A percentile compares a stretch with the other conserved stretches of the same genome.
These are phyloP conservation scores for Macrocybe gigantea DNA, from an alignment of 768 basidiomycete species.

Conservation along the genomic window DNA sequence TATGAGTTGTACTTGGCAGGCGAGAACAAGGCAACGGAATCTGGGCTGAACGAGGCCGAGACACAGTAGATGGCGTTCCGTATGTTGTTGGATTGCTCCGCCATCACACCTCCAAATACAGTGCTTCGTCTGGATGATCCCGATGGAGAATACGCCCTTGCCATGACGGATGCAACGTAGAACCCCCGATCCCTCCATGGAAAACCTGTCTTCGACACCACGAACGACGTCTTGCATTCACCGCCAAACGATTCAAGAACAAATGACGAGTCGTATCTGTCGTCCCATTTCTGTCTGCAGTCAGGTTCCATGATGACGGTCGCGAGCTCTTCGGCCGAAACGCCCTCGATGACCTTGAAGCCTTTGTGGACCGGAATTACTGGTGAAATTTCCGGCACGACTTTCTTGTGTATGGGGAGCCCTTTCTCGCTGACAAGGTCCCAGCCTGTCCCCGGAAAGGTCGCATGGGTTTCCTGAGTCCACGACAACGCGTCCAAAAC, in stretches of 20 bases:
- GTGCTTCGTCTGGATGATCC: conserved; percentile 38
- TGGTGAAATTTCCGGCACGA: conserved; percentile 72
- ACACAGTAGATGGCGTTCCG: conserved; percentile 76
- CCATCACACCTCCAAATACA: conserved; percentile 27
- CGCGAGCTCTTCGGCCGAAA: conserved; percentile 88
- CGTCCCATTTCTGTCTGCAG: conserved; percentile 82
- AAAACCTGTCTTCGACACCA: conserved; percentile 73
- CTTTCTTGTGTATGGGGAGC: conserved; percentile 67
- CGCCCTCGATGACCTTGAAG: conserved; percentile 87
- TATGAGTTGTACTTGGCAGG: conserved; percentile 72
- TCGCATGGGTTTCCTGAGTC: conserved; percentile 65
- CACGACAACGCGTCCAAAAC: conserved; percentile 79
- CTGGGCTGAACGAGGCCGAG: conserved; percentile 74
- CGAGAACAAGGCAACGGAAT: conserved; percentile 50
- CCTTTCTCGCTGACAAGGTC: conserved; percentile 71
- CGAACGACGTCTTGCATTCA: conserved; percentile 65
- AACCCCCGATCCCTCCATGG: conserved; percentile 91
- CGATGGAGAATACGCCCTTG: conserved; percentile 43
- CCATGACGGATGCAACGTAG: conserved; percentile 70
- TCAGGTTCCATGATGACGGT: conserved; percentile 64
- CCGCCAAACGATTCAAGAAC: conserved; percentile 76
- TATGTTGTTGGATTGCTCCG: conserved; percentile 30
- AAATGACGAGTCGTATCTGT: conserved; percentile 66
- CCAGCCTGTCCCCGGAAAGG: conserved; percentile 62
- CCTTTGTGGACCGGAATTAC: conserved; percentile 82